Evolutionary conservation across 345 rosid genomes (phyloP), one percentile per base, ranked within the genome.

Genomic region (Mallotus nudiflorus): DNA sequence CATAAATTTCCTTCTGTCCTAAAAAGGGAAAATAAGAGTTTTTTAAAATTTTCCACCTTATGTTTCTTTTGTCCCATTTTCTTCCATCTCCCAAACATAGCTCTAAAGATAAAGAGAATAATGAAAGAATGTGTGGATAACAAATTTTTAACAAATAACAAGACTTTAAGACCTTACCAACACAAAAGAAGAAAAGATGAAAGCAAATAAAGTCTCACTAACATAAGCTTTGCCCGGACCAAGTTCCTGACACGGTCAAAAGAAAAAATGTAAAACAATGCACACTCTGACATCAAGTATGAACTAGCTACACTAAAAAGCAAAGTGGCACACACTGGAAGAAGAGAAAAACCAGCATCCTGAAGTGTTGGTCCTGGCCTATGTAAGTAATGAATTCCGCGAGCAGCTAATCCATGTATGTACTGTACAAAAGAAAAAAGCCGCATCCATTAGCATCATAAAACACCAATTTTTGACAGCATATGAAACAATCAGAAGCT

Each of bases 371-470:
- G 80, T 25, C 75, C 80, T 22, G 80, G 75, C 58, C 66, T 62
- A 24, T 76, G 80, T 7, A 76, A 44, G 74, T 76, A 76, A 66
- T 76, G 80, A 54, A 76, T 63, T 42, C 80, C 80, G 66, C 57
- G 80, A 39, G 80, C 80, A 66, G 80, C 80, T 45, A 76, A 66
- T 44, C 80, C 80, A 44, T 76, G 80, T 31, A 71, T 4, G 46
- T 76, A 76, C 80, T 76, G 68, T 35, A 29, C 14, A 44, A 50
- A 50, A n/a, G n/a, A 58, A 24, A 42, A 31, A 39, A 16, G 14
- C 14, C 70, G 33, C 57, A 62, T 33, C 18, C 33, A 53, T 37
- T 31, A 74, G 40, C 57, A 49, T 56, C 59, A 25, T 5, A 16
- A 7, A 39, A 24, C 5, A 51, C 19, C n/a, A 33, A 50, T 31